These are phyloP conservation scores for Verticillium zaregamsianum DNA, from an alignment of 2,329 filamentous ascomycete species.

Conservation along the genomic window DNA sequence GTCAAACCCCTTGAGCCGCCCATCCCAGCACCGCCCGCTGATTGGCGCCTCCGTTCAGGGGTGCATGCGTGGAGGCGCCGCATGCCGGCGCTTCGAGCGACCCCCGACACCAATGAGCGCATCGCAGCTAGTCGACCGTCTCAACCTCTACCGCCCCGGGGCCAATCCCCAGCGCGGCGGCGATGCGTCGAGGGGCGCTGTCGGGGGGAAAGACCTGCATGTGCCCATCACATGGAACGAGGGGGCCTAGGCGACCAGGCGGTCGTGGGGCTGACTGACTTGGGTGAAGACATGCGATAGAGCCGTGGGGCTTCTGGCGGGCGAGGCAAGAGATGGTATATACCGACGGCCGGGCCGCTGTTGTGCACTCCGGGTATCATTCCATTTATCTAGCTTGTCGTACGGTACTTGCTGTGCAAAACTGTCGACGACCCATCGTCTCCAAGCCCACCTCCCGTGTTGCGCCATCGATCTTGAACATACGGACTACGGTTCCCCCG, in stretches of 20 bases:
- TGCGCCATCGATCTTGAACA: not conserved
- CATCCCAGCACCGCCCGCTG: constrained; percentile 3
- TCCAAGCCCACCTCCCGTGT: not conserved
- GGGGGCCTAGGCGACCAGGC: not conserved
- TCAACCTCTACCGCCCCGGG: not conserved
- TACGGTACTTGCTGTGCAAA: constrained; percentile 3
- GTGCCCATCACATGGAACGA: not conserved
- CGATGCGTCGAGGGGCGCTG: not conserved
- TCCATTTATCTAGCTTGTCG: constrained; percentile 8
- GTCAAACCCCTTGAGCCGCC: constrained; percentile 7
- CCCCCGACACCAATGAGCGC: constrained; percentile 10
- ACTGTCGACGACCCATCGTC: not conserved
- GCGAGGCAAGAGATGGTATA: not conserved
- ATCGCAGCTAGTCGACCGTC: not conserved
- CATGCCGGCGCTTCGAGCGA: constrained; percentile 14
- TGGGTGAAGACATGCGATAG: not conserved
- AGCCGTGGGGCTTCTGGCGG: not conserved
- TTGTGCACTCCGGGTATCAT: constrained; percentile 13
- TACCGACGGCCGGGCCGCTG: constrained; percentile 9
- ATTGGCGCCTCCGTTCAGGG: constrained; percentile 11
- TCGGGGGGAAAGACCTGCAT: not conserved
- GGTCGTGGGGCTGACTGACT: not conserved
- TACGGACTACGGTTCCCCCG: not conserved
- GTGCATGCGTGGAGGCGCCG: constrained; percentile 11
- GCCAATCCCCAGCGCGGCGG: not conserved